phyloP scores from a whole-genome alignment of 768 basidiomycete genomes.

The Boletus tomentosulus region DNA sequence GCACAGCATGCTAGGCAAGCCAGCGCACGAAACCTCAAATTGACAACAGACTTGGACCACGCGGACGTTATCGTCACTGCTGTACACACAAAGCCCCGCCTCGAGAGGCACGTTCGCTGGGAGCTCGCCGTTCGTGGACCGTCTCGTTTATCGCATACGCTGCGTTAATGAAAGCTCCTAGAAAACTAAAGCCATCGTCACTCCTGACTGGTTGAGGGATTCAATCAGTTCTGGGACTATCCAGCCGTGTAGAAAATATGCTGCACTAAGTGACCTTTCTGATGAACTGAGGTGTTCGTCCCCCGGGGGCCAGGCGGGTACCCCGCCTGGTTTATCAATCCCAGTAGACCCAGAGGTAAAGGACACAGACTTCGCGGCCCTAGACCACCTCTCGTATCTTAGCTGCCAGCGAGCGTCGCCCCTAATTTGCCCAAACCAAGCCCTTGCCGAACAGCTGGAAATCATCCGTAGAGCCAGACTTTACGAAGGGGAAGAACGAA shows the following conservation, averaged over 20 bases:
- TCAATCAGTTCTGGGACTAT: constrained; percentile 43
- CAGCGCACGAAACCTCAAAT: constrained; percentile 23
- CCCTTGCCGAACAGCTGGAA: constrained; percentile 52
- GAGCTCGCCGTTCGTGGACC: constrained; percentile 51
- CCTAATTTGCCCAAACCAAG: constrained; percentile 66
- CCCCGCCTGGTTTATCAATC: background rate
- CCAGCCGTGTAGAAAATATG: constrained; percentile 52
- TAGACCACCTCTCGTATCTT: constrained; percentile 38
- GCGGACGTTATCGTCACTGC: constrained; percentile 67
- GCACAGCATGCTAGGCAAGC: background rate
- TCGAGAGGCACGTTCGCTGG: constrained; percentile 70
- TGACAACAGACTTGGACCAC: constrained; percentile 39
- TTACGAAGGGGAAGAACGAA: constrained; percentile 63
- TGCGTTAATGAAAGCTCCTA: constrained; percentile 23
- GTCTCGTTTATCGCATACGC: background rate
- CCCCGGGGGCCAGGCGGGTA: constrained; percentile 26
- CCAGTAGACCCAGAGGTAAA: constrained; percentile 22
- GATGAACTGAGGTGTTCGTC: constrained; percentile 44
- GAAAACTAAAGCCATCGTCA: constrained; percentile 66
- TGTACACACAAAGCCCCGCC: constrained; percentile 59
- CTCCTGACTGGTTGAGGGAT: constrained; percentile 65
- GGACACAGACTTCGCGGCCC: constrained; percentile 11
- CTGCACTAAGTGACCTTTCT: constrained; percentile 49
- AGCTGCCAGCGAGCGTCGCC: constrained; percentile 64
- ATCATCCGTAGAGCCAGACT: constrained; percentile 54